These are phyloP conservation scores for Dictyostelium brefeldianum DNA, from an alignment of 78 protist species.

Conservation along the genomic window DNA sequence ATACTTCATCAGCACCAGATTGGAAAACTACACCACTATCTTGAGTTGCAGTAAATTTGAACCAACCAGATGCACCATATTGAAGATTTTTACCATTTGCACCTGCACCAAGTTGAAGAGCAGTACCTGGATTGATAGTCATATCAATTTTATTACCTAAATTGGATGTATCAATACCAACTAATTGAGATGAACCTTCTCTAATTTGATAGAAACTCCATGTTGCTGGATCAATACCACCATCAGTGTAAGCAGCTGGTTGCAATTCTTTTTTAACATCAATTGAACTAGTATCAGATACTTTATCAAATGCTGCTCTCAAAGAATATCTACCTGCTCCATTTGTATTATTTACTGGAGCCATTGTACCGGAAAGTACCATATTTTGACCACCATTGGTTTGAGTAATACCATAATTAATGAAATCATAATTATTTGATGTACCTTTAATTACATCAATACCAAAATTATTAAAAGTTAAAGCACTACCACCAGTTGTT, in stretches of 20 bases:
- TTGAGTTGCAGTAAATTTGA: not conserved
- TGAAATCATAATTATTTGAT: conserved; percentile 2
- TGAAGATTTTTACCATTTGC: conserved; percentile 71
- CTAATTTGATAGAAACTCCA: conserved; percentile 41
- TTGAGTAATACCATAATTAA: not conserved
- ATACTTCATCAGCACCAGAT: not conserved
- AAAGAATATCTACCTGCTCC: not conserved
- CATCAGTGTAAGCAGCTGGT: conserved; percentile 19
- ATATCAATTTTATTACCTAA: not conserved
- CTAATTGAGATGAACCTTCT: not conserved
- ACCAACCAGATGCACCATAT: conserved; percentile 65
- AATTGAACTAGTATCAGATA: not conserved
- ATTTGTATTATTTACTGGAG: not conserved
- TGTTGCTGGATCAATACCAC: conserved; percentile 36
- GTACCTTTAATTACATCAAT: not conserved
- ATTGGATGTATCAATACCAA: conserved; percentile 8
- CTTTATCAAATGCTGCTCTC: not conserved
- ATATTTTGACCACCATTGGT: not conserved
- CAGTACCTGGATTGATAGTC: not conserved
- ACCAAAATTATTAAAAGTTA: not conserved
- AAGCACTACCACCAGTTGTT: conserved; percentile 34
- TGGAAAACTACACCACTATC: not conserved
- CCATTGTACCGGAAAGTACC: conserved; percentile 27
- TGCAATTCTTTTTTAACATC: conserved; percentile 42
- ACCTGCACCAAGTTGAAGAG: conserved; percentile 64